Evolutionary conservation across 257 asterid species (phyloP).

Genomic region (Solanum ossicruentum): DNA sequence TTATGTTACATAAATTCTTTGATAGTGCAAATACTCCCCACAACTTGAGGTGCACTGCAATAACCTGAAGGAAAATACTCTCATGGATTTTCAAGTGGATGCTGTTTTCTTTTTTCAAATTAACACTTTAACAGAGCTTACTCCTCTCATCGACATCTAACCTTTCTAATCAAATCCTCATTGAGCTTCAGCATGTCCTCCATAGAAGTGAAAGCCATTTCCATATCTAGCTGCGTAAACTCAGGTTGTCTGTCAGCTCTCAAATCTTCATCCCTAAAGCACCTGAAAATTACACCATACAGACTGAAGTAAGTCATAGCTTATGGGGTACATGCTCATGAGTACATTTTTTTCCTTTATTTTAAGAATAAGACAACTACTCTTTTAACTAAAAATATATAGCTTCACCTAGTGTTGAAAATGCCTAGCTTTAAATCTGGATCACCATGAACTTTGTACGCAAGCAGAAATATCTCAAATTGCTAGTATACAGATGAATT

Average conservation of each 20-base stretch:
- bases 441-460: neutral
- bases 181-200: slow-evolving; percentile 93
- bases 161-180: slow-evolving; percentile 97
- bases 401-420: neutral
- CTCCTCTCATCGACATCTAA: slow-evolving; percentile 1
- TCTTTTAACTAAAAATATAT: neutral
- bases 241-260: slow-evolving; percentile 99
- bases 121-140: neutral
- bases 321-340: neutral
- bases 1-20: neutral
- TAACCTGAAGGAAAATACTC: neutral
- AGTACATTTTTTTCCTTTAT: neutral
- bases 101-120: neutral
- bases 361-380: neutral
- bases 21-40: neutral
- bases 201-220: slow-evolving; percentile 86
- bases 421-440: neutral
- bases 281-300: slow-evolving; percentile 28
- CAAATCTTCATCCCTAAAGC: slow-evolving; percentile 97
- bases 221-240: slow-evolving; percentile 95
- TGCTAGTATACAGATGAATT: neutral
- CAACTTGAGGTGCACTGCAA: neutral
- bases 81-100: neutral
- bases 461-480: neutral
- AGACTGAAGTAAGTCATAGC: neutral